Base-by-base conservation (phyloP, 2,329 filamentous ascomycete genomes). In the Xylariaceae sp. region DNA sequence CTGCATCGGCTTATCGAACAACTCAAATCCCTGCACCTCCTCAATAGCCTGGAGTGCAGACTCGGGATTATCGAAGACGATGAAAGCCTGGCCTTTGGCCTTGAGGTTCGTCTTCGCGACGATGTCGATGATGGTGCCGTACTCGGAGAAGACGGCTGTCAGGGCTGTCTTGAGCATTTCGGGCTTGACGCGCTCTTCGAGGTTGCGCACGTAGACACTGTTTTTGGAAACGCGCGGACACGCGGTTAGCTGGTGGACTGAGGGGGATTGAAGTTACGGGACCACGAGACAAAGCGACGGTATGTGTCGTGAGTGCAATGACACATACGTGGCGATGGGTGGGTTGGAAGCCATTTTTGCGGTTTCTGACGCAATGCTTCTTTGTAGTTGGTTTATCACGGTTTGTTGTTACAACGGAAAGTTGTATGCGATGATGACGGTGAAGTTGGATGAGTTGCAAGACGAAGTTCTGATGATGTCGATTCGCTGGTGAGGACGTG, bases 61-160 rank as follows among this genome's bases (percentile, higher is more conserved):
- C 57, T 92, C 88, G n/a, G 88, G 78, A 62, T 80, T 83, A 68
- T 95, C 91, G 73, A 92, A 97, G 51, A 97, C 92, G 53, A 99
- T 78, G 72, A 99, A 99, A 0, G 94, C 94, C 76, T 99, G 94
- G 10, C 94, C 94, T 73, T 95, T 97, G 49, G 91, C 90, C 73
- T 90, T 92, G 35, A 97, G 76, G 73, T 95, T 97, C 64, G 85
- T 90, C 78, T 96, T 96, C 50, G 90, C 90, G 61, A 96, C 83
- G 55, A 96, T 84, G 64, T 96, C 92, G 67, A 96, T 77, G 62
- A 96, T 85, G 59, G 80, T 87, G 64, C 94, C 94, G 75, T 94
- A 97, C 74, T 96, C 90, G 64, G 86, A 86, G 77, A 97, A 97
- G 69, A 97, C 82, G 64, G 87, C 85, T 18, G 76, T 78, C 13